A percentile compares a stretch with the other conserved stretches of the same genome.
phyloP scores from a whole-genome alignment of 345 rosid genomes.

The Sisymbrium altissimum region DNA sequence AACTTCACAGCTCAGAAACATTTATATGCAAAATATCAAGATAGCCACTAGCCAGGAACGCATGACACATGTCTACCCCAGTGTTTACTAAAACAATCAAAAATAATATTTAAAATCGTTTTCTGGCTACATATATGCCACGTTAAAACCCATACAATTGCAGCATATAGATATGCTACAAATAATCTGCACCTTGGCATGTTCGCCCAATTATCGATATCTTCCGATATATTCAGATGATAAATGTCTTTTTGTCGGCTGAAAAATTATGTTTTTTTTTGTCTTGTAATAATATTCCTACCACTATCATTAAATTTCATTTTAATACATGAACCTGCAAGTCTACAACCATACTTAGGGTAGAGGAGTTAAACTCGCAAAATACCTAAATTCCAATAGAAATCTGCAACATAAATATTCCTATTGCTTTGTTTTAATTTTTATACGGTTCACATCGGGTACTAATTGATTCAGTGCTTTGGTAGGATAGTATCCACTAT shows the following conservation, averaged over 20 bases:
- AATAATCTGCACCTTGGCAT: constrained; percentile 8
- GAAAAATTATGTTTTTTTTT: neutral
- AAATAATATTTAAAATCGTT: neutral
- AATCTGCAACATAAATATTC: neutral
- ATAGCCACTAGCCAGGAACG: neutral
- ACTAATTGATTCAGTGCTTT: neutral
- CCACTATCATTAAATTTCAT: neutral
- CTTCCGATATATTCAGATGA: too few relatives aligned
- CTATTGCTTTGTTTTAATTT: neutral
- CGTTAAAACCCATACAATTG: neutral
- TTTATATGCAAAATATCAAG: neutral
- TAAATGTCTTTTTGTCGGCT: neutral
- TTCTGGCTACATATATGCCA: constrained; percentile 16
- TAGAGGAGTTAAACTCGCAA: neutral
- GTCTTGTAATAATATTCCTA: neutral
- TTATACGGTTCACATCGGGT: neutral
- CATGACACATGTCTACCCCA: neutral
- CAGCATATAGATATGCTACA: neutral
- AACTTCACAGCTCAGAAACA: too few relatives aligned
- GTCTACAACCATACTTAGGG: neutral
- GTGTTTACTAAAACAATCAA: neutral
- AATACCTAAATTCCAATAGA: neutral
- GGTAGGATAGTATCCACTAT: neutral
- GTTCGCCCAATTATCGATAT: neutral
- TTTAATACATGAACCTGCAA: neutral